Conservation (phyloP, 2,329 filamentous ascomycete species). For the Epichloe elymi region DNA sequence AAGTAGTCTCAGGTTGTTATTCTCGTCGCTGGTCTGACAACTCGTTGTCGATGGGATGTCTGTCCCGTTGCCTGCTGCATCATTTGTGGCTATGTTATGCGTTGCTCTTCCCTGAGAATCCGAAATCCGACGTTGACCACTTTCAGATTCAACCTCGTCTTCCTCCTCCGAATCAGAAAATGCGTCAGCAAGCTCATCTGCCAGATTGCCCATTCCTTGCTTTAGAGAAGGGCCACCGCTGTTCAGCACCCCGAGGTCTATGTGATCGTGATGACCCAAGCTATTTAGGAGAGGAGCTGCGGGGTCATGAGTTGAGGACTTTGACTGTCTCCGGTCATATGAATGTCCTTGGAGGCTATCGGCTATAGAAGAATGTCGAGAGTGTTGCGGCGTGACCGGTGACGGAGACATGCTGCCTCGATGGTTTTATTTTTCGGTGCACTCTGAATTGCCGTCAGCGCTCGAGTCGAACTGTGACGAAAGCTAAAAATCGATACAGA, state of each 20-base stretch:
- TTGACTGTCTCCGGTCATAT: constrained; percentile 33
- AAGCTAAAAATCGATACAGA: background rate
- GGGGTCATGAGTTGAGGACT: constrained; percentile 37
- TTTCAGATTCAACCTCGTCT: constrained; percentile 40
- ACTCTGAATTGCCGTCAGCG: background rate
- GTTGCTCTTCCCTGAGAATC: background rate
- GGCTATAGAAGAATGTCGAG: constrained; percentile 42
- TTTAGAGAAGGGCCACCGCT: constrained; percentile 27
- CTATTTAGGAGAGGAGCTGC: constrained; percentile 34
- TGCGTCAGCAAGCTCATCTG: constrained; percentile 67
- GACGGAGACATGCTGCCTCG: constrained; percentile 4
- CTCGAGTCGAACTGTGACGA: background rate
- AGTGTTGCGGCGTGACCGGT: constrained; percentile 39
- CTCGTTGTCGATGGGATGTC: constrained; percentile 14
- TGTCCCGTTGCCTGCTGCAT: constrained; percentile 1
- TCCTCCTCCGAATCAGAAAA: constrained; percentile 54
- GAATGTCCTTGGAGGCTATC: constrained; percentile 36
- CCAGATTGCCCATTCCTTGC: constrained; percentile 61
- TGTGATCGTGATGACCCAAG: constrained; percentile 33
- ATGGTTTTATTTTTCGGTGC: background rate
- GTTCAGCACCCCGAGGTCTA: constrained; percentile 33
- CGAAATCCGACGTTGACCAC: constrained; percentile 16
- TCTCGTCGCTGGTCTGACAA: constrained; percentile 20
- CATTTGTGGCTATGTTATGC: background rate
- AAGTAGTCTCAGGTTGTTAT: constrained; percentile 31